These are phyloP conservation scores for Fulvia fulva DNA, from an alignment of 2,329 filamentous ascomycete species.

Conservation along the genomic window DNA sequence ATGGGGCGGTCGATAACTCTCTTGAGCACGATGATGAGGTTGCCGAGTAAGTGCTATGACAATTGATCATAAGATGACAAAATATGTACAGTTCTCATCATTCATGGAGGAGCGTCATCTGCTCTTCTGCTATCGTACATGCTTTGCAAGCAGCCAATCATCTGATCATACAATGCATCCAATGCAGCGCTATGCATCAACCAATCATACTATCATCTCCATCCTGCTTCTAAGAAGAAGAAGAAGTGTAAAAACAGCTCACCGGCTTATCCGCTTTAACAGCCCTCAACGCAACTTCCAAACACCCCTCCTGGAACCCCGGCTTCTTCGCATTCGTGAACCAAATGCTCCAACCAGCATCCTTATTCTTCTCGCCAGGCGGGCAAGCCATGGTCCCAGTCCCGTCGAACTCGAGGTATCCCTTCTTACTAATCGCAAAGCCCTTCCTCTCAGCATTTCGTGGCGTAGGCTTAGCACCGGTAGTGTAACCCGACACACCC, in stretches of 20 bases:
- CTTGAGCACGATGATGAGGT: too few species aligned
- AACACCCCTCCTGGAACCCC: constrained; percentile 9
- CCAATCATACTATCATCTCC: too few species aligned
- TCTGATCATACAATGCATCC: too few species aligned
- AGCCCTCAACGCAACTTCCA: constrained; percentile 6
- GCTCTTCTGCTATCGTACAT: neutral
- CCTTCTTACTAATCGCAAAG: constrained; percentile 8
- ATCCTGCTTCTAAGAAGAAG: too few species aligned
- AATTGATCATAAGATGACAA: too few species aligned
- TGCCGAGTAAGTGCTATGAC: too few species aligned
- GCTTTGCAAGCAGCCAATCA: neutral
- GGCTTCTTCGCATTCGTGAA: constrained; percentile 9
- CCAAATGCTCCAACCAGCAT: constrained; percentile 10
- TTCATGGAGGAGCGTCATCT: too few species aligned
- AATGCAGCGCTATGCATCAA: too few species aligned
- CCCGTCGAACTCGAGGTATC: constrained; percentile 12
- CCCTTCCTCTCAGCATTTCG: constrained; percentile 3
- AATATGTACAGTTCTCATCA: too few species aligned
- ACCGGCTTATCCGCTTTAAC: constrained; percentile 7
- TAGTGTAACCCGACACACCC: constrained; percentile 11
- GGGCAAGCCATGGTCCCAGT: constrained; percentile 13
- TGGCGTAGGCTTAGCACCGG: constrained; percentile 3
- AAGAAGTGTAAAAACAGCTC: constrained; percentile 9
- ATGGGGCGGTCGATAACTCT: too few species aligned
- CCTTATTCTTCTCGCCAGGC: neutral